A percentile compares a stretch with the other conserved stretches of the same genome.
Conservation (phyloP, 768 basidiomycete species). For the Russula compacta region DNA sequence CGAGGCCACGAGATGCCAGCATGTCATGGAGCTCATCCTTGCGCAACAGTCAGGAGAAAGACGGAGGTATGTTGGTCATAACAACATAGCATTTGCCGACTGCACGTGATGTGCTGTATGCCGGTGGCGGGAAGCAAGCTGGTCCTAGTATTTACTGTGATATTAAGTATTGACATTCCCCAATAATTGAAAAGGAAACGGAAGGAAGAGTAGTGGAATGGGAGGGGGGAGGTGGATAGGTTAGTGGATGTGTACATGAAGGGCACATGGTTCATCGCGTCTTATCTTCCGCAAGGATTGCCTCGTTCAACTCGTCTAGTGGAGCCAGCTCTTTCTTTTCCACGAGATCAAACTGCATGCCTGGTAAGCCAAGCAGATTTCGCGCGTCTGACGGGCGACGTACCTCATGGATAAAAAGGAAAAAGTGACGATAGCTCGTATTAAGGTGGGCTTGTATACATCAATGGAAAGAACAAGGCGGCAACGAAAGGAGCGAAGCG, state of each 20-base stretch:
- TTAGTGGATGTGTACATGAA: neutral
- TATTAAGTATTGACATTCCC: neutral
- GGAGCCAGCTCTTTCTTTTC: slow-evolving; percentile 96
- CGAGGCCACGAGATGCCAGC: neutral
- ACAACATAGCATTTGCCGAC: neutral
- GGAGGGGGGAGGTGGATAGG: neutral
- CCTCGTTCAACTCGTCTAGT: slow-evolving; percentile 89
- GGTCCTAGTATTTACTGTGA: neutral
- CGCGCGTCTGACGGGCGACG: slow-evolving; percentile 17
- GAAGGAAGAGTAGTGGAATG: neutral
- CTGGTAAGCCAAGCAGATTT: slow-evolving; percentile 1
- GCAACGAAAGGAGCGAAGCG: slow-evolving; percentile 11
- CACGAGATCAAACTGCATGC: slow-evolving; percentile 74
- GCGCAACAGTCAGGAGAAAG: too few relatives aligned
- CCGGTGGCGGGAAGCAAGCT: too few relatives aligned
- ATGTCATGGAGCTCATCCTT: neutral
- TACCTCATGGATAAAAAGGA: slow-evolving; percentile 94
- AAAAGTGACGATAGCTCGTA: slow-evolving; percentile 97
- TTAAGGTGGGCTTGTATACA: slow-evolving; percentile 77
- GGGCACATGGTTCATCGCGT: slow-evolving; percentile 18
- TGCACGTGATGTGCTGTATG: too few relatives aligned
- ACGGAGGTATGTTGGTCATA: neutral
- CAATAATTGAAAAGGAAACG: neutral
- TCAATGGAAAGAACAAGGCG: neutral
- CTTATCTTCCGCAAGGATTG: slow-evolving; percentile 60